Conservation (phyloP, 2,329 filamentous ascomycete species). For the Pseudogymnoascus sp. region DNA sequence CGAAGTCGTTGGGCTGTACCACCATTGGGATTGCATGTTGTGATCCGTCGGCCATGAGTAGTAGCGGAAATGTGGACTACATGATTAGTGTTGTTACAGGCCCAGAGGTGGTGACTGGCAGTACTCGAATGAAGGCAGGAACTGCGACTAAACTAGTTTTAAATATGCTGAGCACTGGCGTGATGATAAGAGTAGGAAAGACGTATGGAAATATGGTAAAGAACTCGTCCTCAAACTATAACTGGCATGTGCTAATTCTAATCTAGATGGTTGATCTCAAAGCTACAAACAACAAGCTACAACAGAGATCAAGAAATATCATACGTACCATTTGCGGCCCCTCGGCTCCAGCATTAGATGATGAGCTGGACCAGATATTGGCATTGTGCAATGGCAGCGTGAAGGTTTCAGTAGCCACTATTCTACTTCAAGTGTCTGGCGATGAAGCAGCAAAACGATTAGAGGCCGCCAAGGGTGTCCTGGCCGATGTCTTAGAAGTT, state of each 20-base stretch:
- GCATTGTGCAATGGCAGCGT: constrained; percentile 25
- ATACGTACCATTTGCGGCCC: constrained; percentile 22
- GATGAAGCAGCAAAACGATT: constrained; percentile 20
- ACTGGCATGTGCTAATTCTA: background rate
- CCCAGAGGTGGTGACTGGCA: constrained; percentile 37
- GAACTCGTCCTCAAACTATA: background rate
- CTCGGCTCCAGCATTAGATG: constrained; percentile 19
- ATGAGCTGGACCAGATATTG: constrained; percentile 25
- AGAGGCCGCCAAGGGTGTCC: background rate
- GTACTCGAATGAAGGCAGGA: constrained; percentile 37
- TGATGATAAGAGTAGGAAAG: constrained; percentile 34
- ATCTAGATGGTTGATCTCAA: constrained; percentile 30
- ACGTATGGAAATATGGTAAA: constrained; percentile 34
- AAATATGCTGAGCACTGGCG: constrained; percentile 37
- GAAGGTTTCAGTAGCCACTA: constrained; percentile 20
- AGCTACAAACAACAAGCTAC: constrained; percentile 32
- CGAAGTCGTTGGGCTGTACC: constrained; percentile 28
- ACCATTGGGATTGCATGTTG: constrained; percentile 33
- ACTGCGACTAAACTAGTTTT: constrained; percentile 37
- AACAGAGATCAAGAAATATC: constrained; percentile 29
- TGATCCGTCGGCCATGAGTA: constrained; percentile 27
- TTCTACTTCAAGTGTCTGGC: constrained; percentile 9
- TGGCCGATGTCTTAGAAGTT: background rate
- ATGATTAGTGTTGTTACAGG: constrained; percentile 34
- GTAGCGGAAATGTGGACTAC: constrained; percentile 23